Conservation (phyloP, 441 rosid genomes). For the Populus hybrid region DNA sequence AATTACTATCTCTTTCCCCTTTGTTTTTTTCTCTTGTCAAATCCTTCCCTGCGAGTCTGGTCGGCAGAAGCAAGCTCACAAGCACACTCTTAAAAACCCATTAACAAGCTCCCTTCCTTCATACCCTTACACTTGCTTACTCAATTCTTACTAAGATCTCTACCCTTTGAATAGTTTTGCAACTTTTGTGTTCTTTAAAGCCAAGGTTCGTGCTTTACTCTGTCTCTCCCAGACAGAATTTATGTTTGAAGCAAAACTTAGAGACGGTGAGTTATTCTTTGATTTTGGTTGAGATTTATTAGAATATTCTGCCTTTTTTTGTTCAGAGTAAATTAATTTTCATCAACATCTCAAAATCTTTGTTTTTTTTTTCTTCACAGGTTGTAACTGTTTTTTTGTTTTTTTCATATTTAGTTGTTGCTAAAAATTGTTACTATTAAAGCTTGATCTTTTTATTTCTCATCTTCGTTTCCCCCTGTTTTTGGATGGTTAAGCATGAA, state of each 20-base stretch:
- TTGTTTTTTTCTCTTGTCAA: slow-evolving; percentile 22
- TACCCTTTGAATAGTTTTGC: neutral
- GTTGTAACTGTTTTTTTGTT: neutral
- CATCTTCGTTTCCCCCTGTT: neutral
- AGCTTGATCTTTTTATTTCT: neutral
- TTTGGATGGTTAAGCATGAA: neutral
- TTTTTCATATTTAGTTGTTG: neutral
- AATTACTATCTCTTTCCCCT: neutral
- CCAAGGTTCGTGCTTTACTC: neutral
- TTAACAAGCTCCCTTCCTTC: neutral
- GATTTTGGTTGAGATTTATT: neutral
- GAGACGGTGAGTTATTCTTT: neutral
- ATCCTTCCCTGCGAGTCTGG: slow-evolving; percentile 18
- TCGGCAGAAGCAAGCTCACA: slow-evolving; percentile 23
- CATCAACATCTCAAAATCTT: too few species aligned
- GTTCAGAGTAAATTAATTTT: too few species aligned
- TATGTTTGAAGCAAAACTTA: neutral
- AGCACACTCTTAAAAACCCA: neutral
- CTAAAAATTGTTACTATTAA: too few species aligned
- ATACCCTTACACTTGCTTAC: neutral
- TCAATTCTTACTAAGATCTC: neutral
- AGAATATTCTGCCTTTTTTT: too few species aligned
- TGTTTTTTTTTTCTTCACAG: too few species aligned
- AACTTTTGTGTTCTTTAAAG: neutral
- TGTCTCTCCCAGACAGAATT: neutral